Evolutionary conservation across 1,284 basidiomycete genomes (phyloP), one percentile per base, ranked within the genome.

Genomic region (Ganoderma meredithae): DNA sequence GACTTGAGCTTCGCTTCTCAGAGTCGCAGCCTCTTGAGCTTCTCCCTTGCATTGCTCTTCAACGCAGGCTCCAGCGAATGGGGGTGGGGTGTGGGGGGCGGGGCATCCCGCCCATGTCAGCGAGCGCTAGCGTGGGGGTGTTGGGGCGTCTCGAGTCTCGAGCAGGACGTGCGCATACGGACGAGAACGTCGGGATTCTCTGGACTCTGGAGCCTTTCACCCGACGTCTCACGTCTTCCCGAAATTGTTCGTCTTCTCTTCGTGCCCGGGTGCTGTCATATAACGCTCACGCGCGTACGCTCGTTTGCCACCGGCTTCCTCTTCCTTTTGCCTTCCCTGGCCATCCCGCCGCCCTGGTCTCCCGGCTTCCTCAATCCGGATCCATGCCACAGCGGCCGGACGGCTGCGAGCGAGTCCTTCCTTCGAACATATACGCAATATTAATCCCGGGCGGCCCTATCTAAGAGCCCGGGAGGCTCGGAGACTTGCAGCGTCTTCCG

Each of bases 241-340:
- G 44, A 41, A 31, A 31, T 31, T 3, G 27, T 25, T 10, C 22
- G 22, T 12, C n/a, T n/a, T n/a, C 44, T 9, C 47, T 25, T 49
- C 47, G 47, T 25, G 3, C 22, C 22, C 47, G 22, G 47, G 10
- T 49, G 47, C 47, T 49, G 47, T 41, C 2, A 40, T n/a, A n/a
- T n/a, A n/a, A 6, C 13, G 39, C 7, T 17, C 41, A 41, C 12
- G 15, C 41, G 41, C 25, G 22, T 22, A 13, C 47, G 47, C 10
- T 25, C 47, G 22, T 49, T 13, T 49, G 47, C 47, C 47, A 25
- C 47, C 47, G 47, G 47, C 47, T 25, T 49, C 47, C 10, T 25
- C 47, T 49, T 49, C 47, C 47, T 49, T n/a, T 47, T 47, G 19
- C n/a, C n/a, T n/a, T 47, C n/a, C 44, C 44, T 47, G 19, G 44